Evolutionary conservation across 352 stramenopile species (phyloP), one percentile per base, ranked within the genome.

Genomic region (Phytophthora agathidicida): DNA sequence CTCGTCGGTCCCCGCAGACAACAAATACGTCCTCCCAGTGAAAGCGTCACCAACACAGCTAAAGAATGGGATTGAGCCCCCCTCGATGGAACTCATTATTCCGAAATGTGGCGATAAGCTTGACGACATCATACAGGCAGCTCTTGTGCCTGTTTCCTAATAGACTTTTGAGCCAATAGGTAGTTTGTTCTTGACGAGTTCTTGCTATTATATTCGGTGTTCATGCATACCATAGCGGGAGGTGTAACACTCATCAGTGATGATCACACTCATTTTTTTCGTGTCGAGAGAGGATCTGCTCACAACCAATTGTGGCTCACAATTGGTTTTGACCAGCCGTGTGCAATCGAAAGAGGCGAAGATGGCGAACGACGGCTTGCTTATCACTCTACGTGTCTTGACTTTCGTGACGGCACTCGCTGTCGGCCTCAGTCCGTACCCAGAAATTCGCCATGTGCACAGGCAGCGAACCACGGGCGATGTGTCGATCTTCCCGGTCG

Each of bases 401-500:
- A 60, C 57, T 8, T 66, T 66, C 57, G 49, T 67, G 27, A 67
- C 58, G 22, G 58, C 58, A 11, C 13, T 67, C 20, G 58, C 33
- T 17, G 58, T 67, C 8, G 58, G 49, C 7, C 31, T 61, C 33
- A 61, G 54, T 22, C 61, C 55, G 10, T 58, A 54, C 22, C 54
- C 61, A 6, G 47, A 65, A 38, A 71, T 71, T 35, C 58, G 13
- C 16, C 55, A 55, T 14, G 55, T 57, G 2, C 48, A 71, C 54
- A 56, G 65, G 39, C 47, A 65, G 30, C 45, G 32, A 11, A 31
- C 48, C 35, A 27, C 42, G 3, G 35, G 47, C 3, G 47, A 65
- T 0, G 58, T 65, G 17, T 71, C 47, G 39, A 65, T 61, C n/a
- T 66, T 71, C 31, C 46, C 61, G 41, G 39, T 66, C 27, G 61